Base-by-base conservation (phyloP, 257 asterid species). In the Penstemon barbatus region DNA sequence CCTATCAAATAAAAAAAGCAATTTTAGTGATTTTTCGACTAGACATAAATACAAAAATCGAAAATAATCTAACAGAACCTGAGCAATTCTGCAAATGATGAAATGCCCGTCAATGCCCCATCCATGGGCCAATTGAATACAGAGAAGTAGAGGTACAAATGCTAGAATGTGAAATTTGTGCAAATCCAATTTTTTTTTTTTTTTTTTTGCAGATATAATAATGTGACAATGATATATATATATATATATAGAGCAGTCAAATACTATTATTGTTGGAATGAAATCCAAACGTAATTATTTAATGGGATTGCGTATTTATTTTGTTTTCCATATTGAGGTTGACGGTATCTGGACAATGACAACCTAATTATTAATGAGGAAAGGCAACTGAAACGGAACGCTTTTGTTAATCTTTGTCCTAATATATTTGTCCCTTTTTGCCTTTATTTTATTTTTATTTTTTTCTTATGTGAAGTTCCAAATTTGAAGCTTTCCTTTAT, bases 41-140 rank as follows among this genome's bases (percentile, higher is more conserved):
- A 25, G 33, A 25, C 33, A 25, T 25, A 25, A 25, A 25, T 1
- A 0, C 33, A 25, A 25, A 1, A 25, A 25, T 25, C 33, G 2
- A 25, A 25, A 1, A 25, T 25, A 25, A 2, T 25, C 33, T 25
- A 25, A 25, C 33, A 25, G 49, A 72, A 90, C 97, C 96, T 89
- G 93, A 61, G 98, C 97, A 61, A 92, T 81, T 60, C 71, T 71
- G 69, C 98, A 92, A 5, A 82, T 78, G 5, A 82, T 82, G 76
- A 84, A 80, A 82, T 92, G 98, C 15, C 98, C 96, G 60, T 87
- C 95, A n/a, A 73, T 13, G 6, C 96, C 98, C 98, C 98, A 92
- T 13, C 92, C 93, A 25, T 68, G 74, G 54, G 82, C 85, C 12
- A 59, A 63, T n/a, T 88, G 83, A 15, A 72, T 41, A 25, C 67